Conservation (phyloP, 1,284 basidiomycete species). For the Apiotrichum siamense region DNA sequence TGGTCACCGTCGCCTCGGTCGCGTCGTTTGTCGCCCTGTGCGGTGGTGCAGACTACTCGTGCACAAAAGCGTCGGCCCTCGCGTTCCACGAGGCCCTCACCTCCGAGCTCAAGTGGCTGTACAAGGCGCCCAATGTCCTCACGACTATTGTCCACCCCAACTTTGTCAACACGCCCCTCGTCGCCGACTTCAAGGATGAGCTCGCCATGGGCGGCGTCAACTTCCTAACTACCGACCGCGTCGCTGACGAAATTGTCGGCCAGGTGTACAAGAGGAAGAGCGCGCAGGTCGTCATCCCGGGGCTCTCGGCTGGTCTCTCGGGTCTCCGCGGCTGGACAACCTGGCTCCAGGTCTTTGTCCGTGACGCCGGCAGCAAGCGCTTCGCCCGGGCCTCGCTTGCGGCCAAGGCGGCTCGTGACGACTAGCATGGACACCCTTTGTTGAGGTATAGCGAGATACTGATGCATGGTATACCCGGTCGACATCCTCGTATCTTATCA, state of each 20-base stretch:
- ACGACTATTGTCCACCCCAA: conserved; percentile 11
- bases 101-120: conserved; percentile 6
- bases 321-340: background rate
- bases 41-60: conserved; percentile 6
- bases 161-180: conserved; percentile 11
- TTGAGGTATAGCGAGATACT: too few relatives aligned
- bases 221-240: conserved; percentile 6
- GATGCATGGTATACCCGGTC: too few relatives aligned
- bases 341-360: conserved; percentile 3
- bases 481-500: too few relatives aligned
- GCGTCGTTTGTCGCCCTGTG: conserved; percentile 11
- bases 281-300: conserved; percentile 15
- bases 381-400: too few relatives aligned
- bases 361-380: background rate
- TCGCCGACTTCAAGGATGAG: conserved; percentile 1
- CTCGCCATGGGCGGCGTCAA: conserved; percentile 5
- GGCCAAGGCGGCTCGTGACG: too few relatives aligned
- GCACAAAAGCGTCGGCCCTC: conserved; percentile 9
- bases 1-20: conserved; percentile 13
- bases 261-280: conserved; percentile 10
- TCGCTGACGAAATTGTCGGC: conserved; percentile 7
- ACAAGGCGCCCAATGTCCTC: conserved; percentile 10
- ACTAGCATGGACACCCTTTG: too few relatives aligned
- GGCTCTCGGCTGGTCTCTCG: background rate
- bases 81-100: conserved; percentile 9